Evolutionary conservation across 2,329 filamentous ascomycete species (phyloP), one percentile per base, ranked within the genome.

Genomic region (Verticillium nonalfalfae): DNA sequence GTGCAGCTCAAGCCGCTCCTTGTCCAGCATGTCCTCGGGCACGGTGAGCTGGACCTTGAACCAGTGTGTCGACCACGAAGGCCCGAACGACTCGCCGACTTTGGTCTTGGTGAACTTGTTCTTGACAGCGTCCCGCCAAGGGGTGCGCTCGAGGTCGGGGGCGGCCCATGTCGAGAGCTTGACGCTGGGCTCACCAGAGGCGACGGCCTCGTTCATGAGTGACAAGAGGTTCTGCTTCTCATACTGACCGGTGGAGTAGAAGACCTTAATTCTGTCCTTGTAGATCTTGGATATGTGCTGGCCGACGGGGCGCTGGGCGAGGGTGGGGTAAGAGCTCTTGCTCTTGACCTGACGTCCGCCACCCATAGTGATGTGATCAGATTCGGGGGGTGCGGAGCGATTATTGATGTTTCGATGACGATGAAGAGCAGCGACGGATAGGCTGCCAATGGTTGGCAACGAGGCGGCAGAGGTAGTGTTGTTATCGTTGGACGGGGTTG

Each of bases 61-160:
- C 95, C 95, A 99, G 75, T 98, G 95, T 9, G 95, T 99, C 1
- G 93, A 90, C 95, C 95, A 99, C 39, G 93, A 95, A 1, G 95
- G 95, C 0, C 95, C 95, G 68, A 98, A 98, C 7, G 81, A 86
- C 62, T 89, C 83, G 62, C 94, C 93, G 60, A 93, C 86, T 18
- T 84, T 79, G 9, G 93, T 90, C 57, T 88, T 83, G 59, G 83
- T 84, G 78, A 94, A 99, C 7, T 88, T 78, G 67, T 96, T 87
- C 57, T 79, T 80, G n/a, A 82, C 79, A 6, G 93, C 94, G 61
- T 97, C 91, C 65, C 93, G 78, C 78, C 99, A 99, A 3, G 89
- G 88, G 2, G 95, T 95, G 15, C 95, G 87, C 33, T 87, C 82
- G 58, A 91, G 86, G 68, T 88, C 81, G 1, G 93, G 93, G 14